Evolutionary conservation across 2,329 filamentous ascomycete species (phyloP).

Genomic region (Alternaria sp.): DNA sequence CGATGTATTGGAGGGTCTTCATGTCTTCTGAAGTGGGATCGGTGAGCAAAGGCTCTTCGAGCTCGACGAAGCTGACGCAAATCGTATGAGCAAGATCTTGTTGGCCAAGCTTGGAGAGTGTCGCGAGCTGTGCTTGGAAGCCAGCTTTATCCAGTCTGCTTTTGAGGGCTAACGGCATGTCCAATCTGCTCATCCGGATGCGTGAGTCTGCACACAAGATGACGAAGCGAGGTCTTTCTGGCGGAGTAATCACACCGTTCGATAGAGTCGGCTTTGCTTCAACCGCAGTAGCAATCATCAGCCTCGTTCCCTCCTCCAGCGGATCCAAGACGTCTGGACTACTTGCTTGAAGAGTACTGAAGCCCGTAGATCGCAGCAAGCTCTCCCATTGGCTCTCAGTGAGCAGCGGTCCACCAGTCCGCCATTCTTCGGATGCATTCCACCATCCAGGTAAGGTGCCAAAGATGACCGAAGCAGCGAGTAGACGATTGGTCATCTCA

Average conservation of each 20-base stretch:
- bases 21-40: slow-evolving; percentile 5
- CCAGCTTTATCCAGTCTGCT: slow-evolving; percentile 6
- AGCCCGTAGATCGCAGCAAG: slow-evolving; percentile 41
- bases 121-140: slow-evolving; percentile 6
- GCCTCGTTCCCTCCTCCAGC: slow-evolving; percentile 18
- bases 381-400: slow-evolving; percentile 43
- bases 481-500: slow-evolving; percentile 40
- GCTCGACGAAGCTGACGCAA: slow-evolving; percentile 21
- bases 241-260: slow-evolving; percentile 8
- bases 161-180: slow-evolving; percentile 12
- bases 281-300: slow-evolving; percentile 19
- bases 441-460: slow-evolving; percentile 36
- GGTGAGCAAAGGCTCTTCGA: slow-evolving; percentile 15
- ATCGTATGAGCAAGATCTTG: slow-evolving; percentile 5
- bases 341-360: slow-evolving; percentile 28
- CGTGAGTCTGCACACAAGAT: slow-evolving; percentile 14
- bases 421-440: slow-evolving; percentile 33
- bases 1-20: slow-evolving; percentile 11
- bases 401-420: slow-evolving; percentile 36
- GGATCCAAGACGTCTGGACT: slow-evolving; percentile 17
- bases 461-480: slow-evolving; percentile 25
- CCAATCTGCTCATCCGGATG: slow-evolving; percentile 10
- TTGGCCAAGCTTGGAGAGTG: slow-evolving; percentile 8
- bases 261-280: slow-evolving; percentile 6
- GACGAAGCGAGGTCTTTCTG: slow-evolving; percentile 10